Evolutionary conservation across 768 basidiomycete genomes (phyloP).

Genomic region (Mycena epipterygia): DNA sequence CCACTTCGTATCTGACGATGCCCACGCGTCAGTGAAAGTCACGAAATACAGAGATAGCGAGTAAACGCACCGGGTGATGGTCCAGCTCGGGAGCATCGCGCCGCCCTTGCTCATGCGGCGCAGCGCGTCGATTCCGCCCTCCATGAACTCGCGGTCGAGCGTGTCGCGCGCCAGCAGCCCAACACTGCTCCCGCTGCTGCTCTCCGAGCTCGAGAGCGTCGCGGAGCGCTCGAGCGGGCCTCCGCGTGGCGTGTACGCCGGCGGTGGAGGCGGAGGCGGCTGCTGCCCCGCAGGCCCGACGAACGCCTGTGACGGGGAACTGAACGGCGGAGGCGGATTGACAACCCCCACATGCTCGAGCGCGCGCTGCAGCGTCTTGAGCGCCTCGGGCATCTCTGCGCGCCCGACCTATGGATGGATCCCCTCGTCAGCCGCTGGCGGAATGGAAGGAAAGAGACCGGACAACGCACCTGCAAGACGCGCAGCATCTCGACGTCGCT

Average conservation of each 20-base stretch:
- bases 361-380: constrained; percentile 82
- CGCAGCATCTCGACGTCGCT: constrained; percentile 76
- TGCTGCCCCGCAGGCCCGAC: no score
- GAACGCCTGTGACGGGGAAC: no score
- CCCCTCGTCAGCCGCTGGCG: neutral
- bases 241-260: constrained; percentile 25
- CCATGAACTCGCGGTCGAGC: constrained; percentile 78
- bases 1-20: constrained; percentile 76
- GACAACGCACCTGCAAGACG: constrained; percentile 62
- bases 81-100: constrained; percentile 75
- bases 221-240: constrained; percentile 18
- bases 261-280: constrained; percentile 16
- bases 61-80: constrained; percentile 74
- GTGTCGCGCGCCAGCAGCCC: constrained; percentile 51
- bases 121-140: constrained; percentile 79
- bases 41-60: neutral
- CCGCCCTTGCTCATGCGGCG: constrained; percentile 68
- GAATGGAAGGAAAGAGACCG: neutral
- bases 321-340: neutral
- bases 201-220: constrained; percentile 33
- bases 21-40: constrained; percentile 2
- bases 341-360: constrained; percentile 58
- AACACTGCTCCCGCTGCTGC: constrained; percentile 17
- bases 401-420: constrained; percentile 57
- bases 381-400: constrained; percentile 84